A percentile compares a stretch with the other conserved stretches of the same genome.
Evolutionary conservation across 805 yeast species (phyloP).

Genomic region (Suhomyces xylopsoci): DNA sequence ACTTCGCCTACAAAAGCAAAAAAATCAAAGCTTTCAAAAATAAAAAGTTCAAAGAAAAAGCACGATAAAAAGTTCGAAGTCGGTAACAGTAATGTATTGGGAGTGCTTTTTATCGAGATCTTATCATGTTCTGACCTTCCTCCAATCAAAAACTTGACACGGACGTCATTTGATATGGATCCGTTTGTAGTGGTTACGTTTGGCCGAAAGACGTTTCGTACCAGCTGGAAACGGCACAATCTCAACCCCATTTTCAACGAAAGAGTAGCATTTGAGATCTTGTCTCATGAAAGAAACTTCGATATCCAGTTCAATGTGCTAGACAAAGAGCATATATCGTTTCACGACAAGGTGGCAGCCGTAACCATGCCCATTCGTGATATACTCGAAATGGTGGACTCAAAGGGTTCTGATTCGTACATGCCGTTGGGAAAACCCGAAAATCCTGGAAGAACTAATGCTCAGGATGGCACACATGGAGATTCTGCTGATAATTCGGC

Average conservation of each 20-base stretch:
- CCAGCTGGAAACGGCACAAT: slow-evolving; percentile 80
- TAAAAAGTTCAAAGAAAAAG: slow-evolving; percentile 6
- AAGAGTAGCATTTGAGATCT: slow-evolving; percentile 72
- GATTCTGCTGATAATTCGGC: not conserved
- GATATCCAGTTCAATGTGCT: slow-evolving; percentile 68
- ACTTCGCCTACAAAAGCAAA: not conserved
- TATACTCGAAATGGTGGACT: slow-evolving; percentile 36
- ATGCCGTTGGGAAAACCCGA: slow-evolving; percentile 2
- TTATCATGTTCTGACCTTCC: slow-evolving; percentile 76
- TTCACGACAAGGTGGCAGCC: slow-evolving; percentile 77
- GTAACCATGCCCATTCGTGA: slow-evolving; percentile 56
- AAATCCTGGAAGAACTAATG: not conserved
- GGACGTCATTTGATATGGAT: slow-evolving; percentile 90
- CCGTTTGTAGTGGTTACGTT: slow-evolving; percentile 92
- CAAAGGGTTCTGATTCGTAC: not conserved
- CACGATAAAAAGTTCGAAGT: slow-evolving; percentile 31
- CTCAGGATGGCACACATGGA: not conserved
- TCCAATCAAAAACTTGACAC: slow-evolving; percentile 63
- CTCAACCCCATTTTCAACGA: slow-evolving; percentile 81
- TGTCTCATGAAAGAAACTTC: slow-evolving; percentile 60
- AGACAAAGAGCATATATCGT: slow-evolving; percentile 82
- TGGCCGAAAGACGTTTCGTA: slow-evolving; percentile 82
- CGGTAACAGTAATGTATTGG: slow-evolving; percentile 44
- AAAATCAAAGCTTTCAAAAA: slow-evolving; percentile 13
- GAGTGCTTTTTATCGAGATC: slow-evolving; percentile 76